Percentiles rank a stretch among this genome's conserved stretches.
phyloP scores from a whole-genome alignment of 108 stramenopile species.

The Nitzschia inconspicua region DNA sequence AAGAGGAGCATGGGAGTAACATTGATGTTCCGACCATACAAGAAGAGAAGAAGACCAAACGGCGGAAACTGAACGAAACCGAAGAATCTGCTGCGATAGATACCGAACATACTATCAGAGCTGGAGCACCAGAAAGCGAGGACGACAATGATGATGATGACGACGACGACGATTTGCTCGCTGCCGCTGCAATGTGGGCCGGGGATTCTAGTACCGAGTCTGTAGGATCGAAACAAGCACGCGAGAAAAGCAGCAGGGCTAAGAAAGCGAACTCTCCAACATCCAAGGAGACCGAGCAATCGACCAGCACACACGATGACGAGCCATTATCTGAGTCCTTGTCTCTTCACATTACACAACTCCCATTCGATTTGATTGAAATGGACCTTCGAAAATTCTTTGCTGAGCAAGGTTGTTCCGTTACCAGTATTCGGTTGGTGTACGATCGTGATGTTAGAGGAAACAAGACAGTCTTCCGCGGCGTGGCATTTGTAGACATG shows the following conservation, averaged over 20 bases:
- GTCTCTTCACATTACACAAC: constrained; percentile 74
- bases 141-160: constrained; percentile 33
- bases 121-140: constrained; percentile 11
- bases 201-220: too few relatives aligned
- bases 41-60: not conserved
- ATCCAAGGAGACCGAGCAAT: too few relatives aligned
- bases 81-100: not conserved
- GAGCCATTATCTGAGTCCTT: too few relatives aligned
- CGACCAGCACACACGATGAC: too few relatives aligned
- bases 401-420: constrained; percentile 50
- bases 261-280: too few relatives aligned
- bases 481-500: constrained; percentile 80
- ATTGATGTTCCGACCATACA: not conserved
- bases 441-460: constrained; percentile 50
- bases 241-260: too few relatives aligned
- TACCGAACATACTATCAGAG: not conserved
- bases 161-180: constrained; percentile 42
- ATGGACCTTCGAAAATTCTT: constrained; percentile 58
- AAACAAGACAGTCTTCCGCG: constrained; percentile 58
- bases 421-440: constrained; percentile 73
- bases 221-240: too few relatives aligned
- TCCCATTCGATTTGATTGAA: constrained; percentile 65
- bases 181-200: constrained; percentile 50
- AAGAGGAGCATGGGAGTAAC: not conserved
- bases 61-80: not conserved